Conservation (phyloP, 495 filamentous ascomycete genomes). For the Viridothelium virens region DNA sequence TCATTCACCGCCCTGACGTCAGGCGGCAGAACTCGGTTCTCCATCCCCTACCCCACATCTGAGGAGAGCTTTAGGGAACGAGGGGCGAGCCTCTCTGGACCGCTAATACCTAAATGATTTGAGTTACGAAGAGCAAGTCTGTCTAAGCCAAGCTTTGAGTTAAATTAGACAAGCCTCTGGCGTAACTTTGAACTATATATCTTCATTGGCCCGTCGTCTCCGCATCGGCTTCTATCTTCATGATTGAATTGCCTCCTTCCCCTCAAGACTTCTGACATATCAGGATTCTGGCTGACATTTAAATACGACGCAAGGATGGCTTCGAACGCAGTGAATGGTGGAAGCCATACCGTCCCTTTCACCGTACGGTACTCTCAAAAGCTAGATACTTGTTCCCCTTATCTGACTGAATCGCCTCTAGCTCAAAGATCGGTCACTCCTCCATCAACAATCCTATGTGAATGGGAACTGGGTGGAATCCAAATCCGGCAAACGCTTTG, state of each 20-base stretch:
- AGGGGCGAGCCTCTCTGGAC: neutral
- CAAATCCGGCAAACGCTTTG: slow-evolving; percentile 56
- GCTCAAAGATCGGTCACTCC: slow-evolving; percentile 51
- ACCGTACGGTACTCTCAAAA: neutral
- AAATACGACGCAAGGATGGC: neutral
- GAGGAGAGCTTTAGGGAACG: neutral
- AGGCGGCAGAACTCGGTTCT: slow-evolving; percentile 1
- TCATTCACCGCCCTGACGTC: neutral
- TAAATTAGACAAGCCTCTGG: neutral
- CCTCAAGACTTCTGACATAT: neutral
- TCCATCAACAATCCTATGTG: slow-evolving; percentile 52
- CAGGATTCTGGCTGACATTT: neutral
- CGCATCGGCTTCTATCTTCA: neutral
- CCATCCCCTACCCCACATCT: neutral
- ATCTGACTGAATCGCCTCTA: slow-evolving; percentile 22
- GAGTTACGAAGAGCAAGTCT: too few species aligned
- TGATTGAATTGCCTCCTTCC: neutral
- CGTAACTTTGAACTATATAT: neutral
- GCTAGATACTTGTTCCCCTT: neutral
- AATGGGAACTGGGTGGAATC: slow-evolving; percentile 55
- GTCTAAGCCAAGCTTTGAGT: neutral
- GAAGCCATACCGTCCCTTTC: neutral
- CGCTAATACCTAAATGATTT: too few species aligned
- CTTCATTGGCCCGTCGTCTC: neutral
- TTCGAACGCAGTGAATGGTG: neutral